These are phyloP conservation scores for Acidomyces sp. DNA, from an alignment of 495 filamentous ascomycete species.

Conservation along the genomic window DNA sequence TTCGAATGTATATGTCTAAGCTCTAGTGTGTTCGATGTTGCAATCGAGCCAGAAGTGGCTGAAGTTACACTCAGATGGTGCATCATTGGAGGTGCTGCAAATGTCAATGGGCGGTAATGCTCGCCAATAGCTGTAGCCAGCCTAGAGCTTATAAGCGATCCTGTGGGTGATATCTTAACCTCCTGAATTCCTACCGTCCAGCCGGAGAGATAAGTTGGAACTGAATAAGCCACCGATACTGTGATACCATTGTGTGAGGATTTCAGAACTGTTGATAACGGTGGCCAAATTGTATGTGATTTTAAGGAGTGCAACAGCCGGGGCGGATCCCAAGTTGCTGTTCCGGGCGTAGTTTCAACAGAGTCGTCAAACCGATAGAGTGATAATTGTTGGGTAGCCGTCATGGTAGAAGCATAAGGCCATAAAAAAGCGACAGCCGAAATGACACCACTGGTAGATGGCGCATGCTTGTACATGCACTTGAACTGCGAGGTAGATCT, in stretches of 20 bases:
- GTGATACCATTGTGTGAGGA: constrained; percentile 45
- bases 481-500: constrained; percentile 32
- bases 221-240: constrained; percentile 74
- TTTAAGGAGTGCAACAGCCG: constrained; percentile 63
- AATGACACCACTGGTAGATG: constrained; percentile 49
- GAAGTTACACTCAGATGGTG: constrained; percentile 22
- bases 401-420: constrained; percentile 70
- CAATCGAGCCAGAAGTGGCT: constrained; percentile 21
- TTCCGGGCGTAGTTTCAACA: background rate
- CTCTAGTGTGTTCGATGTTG: constrained; percentile 3
- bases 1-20: constrained; percentile 23
- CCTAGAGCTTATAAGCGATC: constrained; percentile 42
- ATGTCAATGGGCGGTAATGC: constrained; percentile 27
- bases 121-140: constrained; percentile 37
- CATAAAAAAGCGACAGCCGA: constrained; percentile 59
- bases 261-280: constrained; percentile 66
- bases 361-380: constrained; percentile 47
- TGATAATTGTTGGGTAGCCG: constrained; percentile 55
- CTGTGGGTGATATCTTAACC: constrained; percentile 46
- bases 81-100: constrained; percentile 27
- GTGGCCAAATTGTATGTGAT: constrained; percentile 68
- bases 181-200: constrained; percentile 92
- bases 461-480: constrained; percentile 40
- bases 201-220: constrained; percentile 51
- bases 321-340: constrained; percentile 29